phyloP scores from a whole-genome alignment of 768 basidiomycete species.

The Termitomyces sp. region DNA sequence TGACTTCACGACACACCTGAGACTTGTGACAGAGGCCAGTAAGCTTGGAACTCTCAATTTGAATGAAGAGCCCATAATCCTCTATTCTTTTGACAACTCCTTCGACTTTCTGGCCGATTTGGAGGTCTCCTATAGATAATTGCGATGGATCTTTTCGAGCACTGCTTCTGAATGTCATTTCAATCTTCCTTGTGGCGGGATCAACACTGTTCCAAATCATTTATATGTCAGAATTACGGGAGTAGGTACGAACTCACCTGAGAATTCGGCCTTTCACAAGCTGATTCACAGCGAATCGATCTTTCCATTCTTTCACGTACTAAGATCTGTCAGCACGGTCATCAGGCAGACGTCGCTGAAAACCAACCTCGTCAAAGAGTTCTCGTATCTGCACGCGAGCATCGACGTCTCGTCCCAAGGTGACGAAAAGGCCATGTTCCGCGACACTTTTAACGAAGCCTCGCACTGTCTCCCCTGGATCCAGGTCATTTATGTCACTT shows the following conservation, averaged over 20 bases:
- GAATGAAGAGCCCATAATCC: constrained; percentile 89
- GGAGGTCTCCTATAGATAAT: constrained; percentile 52
- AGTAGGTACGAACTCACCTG: constrained; percentile 41
- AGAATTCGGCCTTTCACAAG: constrained; percentile 84
- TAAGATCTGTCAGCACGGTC: constrained; percentile 27
- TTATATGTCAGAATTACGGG: neutral
- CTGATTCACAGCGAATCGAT: constrained; percentile 73
- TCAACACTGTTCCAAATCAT: constrained; percentile 55
- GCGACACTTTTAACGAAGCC: constrained; percentile 89
- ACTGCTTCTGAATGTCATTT: constrained; percentile 83
- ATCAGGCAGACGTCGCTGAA: neutral
- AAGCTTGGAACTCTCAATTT: constrained; percentile 80
- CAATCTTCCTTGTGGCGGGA: constrained; percentile 69
- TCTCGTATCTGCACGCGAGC: constrained; percentile 92
- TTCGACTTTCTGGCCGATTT: constrained; percentile 76
- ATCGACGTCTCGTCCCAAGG: constrained; percentile 77
- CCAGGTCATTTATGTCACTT: constrained; percentile 52
- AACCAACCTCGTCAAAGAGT: constrained; percentile 78
- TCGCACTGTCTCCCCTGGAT: constrained; percentile 71
- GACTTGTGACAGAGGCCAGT: constrained; percentile 94
- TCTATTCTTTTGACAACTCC: constrained; percentile 81
- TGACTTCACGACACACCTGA: constrained; percentile 47
- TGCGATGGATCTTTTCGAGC: constrained; percentile 40
- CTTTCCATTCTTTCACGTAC: constrained; percentile 97
- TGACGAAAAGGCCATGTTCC: constrained; percentile 88